Evolutionary conservation across 768 basidiomycete species (phyloP), one percentile per base, ranked within the genome.

Genomic region (Pleurotus tuber-regium): DNA sequence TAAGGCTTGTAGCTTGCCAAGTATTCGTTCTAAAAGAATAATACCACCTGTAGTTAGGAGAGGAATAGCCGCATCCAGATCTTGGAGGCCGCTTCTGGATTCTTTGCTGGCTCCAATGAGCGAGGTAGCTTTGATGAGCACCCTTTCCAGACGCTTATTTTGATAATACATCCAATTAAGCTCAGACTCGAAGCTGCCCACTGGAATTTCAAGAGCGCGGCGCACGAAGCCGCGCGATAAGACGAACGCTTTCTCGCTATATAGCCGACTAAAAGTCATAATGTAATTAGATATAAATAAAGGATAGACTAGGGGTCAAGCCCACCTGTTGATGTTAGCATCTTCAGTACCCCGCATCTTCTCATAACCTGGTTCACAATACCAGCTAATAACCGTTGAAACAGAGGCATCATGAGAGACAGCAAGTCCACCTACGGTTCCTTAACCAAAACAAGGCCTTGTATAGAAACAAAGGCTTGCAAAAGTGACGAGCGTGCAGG

Each of bases 241-340:
- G 31, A 95, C 90, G 59, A 89, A 95, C 4, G 92, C 92, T 65
- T 94, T 94, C 69, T 97, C 94, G 65, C 78, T 94, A 71, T 97
- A 96, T 10, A 96, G 67, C 38, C 93, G 91, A 61, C 92, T 94
- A 60, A n/a, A 48, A 35, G 46, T n/a, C 10, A 48, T 16, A 19
- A 21, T 50, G 43, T 42, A 28, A 53, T 18, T 25, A 54, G 4
- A 50, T 51, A 21, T 43, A 39, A 47, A 55, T 25, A 48, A 43
- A 31, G 51, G 3, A 28, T 26, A n/a, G 14, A 7, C 39, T 16
- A 21, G 28, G 19, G 31, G 21, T n/a, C 26, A 24, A 12, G 39
- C 70, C 47, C 42, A 87, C 84, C 89, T 92, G 62, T 93, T 95
- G 48, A 94, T 83, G 41, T 76, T 87, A 26, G 91, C 94, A 64